Percentiles rank a stretch among this genome's conserved stretches.
phyloP scores from a whole-genome alignment of 1,284 basidiomycete species.

The Melanopsichium pennsylvanicum region DNA sequence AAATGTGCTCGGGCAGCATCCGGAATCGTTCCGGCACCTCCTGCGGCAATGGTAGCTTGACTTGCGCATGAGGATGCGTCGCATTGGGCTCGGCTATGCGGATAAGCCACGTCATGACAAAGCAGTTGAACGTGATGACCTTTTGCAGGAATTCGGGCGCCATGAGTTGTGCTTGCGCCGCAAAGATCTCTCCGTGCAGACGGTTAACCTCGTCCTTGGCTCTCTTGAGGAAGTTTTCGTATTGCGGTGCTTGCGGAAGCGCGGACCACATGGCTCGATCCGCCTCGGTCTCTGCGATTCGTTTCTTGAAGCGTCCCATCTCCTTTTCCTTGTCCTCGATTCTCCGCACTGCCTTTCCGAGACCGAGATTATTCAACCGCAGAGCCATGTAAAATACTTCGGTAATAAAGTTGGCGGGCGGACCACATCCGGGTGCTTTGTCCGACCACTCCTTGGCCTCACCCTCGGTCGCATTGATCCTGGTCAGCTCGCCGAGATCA shows the following conservation, averaged over 20 bases:
- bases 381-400: constrained; percentile 83
- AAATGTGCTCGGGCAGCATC: constrained; percentile 89
- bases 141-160: constrained; percentile 85
- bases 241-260: constrained; percentile 53
- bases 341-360: constrained; percentile 71
- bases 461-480: constrained; percentile 61
- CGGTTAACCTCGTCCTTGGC: constrained; percentile 52
- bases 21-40: constrained; percentile 86
- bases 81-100: constrained; percentile 87
- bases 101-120: constrained; percentile 93
- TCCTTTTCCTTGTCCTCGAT: constrained; percentile 78
- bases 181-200: constrained; percentile 71
- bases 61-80: constrained; percentile 72
- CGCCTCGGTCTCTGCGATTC: constrained; percentile 78
- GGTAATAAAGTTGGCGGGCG: constrained; percentile 82
- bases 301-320: constrained; percentile 71
- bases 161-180: constrained; percentile 83
- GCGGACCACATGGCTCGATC: constrained; percentile 52
- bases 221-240: constrained; percentile 64
- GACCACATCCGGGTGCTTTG: constrained; percentile 1
- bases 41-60: constrained; percentile 74
- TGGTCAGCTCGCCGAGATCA: constrained; percentile 53
- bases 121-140: constrained; percentile 83
- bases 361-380: constrained; percentile 63
- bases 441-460: constrained; percentile 59